phyloP scores from a whole-genome alignment of 208 protist species.

The Leishmania lainsoni region DNA sequence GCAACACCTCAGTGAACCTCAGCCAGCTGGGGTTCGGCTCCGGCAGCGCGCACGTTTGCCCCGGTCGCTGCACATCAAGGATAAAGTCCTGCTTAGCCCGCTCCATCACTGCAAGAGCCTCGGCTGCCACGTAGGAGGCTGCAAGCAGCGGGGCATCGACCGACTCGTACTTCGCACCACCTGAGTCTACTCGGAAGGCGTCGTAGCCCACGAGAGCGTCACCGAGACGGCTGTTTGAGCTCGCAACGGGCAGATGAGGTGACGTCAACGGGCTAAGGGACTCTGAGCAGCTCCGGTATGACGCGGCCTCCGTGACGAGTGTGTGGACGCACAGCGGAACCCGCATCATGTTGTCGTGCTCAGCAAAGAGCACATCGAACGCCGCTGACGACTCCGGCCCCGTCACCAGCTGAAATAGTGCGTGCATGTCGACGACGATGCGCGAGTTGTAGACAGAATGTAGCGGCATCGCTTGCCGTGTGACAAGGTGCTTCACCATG shows the following conservation, averaged over 20 bases:
- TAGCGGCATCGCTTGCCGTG: slow-evolving; percentile 29
- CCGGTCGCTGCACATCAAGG: slow-evolving; percentile 63
- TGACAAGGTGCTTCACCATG: slow-evolving; percentile 42
- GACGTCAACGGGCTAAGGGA: slow-evolving; percentile 11
- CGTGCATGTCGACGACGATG: slow-evolving; percentile 73
- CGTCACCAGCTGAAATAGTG: slow-evolving; percentile 60
- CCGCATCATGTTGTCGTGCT: slow-evolving; percentile 76
- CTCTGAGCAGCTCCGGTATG: slow-evolving; percentile 17
- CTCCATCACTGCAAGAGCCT: slow-evolving; percentile 57
- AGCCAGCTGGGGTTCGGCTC: slow-evolving; percentile 35
- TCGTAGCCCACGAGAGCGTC: background rate
- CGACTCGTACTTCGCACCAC: background rate
- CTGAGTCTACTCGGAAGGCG: background rate
- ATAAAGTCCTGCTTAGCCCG: slow-evolving; percentile 60
- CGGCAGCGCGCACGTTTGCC: slow-evolving; percentile 48
- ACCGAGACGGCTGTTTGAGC: background rate
- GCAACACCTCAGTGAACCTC: slow-evolving; percentile 38
- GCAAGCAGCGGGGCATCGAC: slow-evolving; percentile 19
- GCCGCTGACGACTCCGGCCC: slow-evolving; percentile 26
- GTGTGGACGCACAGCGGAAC: slow-evolving; percentile 59
- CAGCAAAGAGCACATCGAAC: slow-evolving; percentile 59
- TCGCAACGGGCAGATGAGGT: background rate
- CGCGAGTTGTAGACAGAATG: slow-evolving; percentile 26
- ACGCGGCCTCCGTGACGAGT: slow-evolving; percentile 43
- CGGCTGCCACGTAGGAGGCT: slow-evolving; percentile 47